phyloP scores from a whole-genome alignment of 1,284 basidiomycete species.

The Ceraceosorus guamensis region DNA sequence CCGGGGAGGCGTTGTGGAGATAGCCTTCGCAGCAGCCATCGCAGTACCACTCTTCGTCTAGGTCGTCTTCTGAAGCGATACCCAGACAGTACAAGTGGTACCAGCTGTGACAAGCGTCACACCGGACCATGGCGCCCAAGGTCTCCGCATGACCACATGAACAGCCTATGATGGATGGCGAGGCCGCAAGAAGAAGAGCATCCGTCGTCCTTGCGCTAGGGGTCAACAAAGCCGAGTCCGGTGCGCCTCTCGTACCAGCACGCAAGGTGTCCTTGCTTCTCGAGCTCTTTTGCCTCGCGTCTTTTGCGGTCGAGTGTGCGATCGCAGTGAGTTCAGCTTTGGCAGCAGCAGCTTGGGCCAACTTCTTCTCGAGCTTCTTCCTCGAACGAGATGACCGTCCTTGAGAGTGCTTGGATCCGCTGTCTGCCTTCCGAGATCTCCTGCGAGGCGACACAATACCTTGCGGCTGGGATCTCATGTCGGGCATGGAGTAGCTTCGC shows the following conservation, averaged over 20 bases:
- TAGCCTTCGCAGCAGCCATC: slow-evolving; percentile 2
- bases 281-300: too few species aligned
- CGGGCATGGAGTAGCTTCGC: background rate
- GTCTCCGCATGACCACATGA: slow-evolving; percentile 28
- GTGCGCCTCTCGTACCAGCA: too few species aligned
- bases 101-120: slow-evolving; percentile 45
- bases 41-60: slow-evolving; percentile 47
- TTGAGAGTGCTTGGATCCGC: background rate
- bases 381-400: too few species aligned
- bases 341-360: background rate
- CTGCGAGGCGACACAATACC: slow-evolving; percentile 9
- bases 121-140: slow-evolving; percentile 43
- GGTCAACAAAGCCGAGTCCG: too few species aligned
- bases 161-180: slow-evolving; percentile 26
- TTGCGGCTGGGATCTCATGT: slow-evolving; percentile 8
- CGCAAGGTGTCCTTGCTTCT: too few species aligned
- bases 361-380: background rate
- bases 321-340: background rate
- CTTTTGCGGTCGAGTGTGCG: background rate
- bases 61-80: slow-evolving; percentile 32
- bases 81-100: slow-evolving; percentile 46
- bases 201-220: background rate
- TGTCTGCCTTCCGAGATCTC: slow-evolving; percentile 7
- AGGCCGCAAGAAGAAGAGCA: slow-evolving; percentile 2
- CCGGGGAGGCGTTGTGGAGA: background rate